Evolutionary conservation across 257 asterid genomes (phyloP).

Genomic region (Rubia yunnanensis): DNA sequence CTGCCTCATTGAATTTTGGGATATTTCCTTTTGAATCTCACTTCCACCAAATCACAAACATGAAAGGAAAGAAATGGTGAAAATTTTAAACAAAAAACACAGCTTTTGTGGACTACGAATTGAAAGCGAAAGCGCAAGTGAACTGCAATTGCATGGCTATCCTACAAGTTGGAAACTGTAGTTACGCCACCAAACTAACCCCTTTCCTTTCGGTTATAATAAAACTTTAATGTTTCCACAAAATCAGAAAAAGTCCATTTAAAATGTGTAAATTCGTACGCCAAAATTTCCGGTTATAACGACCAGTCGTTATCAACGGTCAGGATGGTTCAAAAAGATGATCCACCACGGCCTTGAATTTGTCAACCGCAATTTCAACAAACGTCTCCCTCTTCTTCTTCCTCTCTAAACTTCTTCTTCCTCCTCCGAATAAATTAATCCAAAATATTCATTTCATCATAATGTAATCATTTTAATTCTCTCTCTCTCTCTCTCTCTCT

Average conservation of each 20-base stretch:
- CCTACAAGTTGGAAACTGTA: slow-evolving; percentile 6
- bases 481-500: background rate
- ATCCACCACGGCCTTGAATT: slow-evolving; percentile 9
- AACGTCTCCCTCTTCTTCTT: background rate
- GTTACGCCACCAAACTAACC: background rate
- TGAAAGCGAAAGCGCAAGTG: slow-evolving; percentile 7
- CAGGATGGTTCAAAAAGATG: slow-evolving; percentile 1
- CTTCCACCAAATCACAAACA: background rate
- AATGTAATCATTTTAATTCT: background rate
- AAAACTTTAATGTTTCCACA: background rate
- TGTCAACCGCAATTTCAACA: slow-evolving; percentile 1
- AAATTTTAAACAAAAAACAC: background rate
- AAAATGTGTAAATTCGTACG: background rate
- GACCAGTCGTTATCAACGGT: slow-evolving; percentile 7
- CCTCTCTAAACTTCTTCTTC: background rate
- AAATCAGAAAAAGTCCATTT: background rate
- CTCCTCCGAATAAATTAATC: background rate
- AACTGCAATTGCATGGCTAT: background rate
- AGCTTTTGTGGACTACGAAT: slow-evolving; percentile 3
- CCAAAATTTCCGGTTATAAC: background rate
- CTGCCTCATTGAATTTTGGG: too few species aligned
- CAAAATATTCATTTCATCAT: background rate
- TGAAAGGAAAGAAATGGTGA: background rate
- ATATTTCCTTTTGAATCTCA: background rate
- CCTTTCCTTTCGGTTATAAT: background rate